Base-by-base conservation (phyloP, 2,329 filamentous ascomycete genomes). In the Paracoccidioides brasiliensis region DNA sequence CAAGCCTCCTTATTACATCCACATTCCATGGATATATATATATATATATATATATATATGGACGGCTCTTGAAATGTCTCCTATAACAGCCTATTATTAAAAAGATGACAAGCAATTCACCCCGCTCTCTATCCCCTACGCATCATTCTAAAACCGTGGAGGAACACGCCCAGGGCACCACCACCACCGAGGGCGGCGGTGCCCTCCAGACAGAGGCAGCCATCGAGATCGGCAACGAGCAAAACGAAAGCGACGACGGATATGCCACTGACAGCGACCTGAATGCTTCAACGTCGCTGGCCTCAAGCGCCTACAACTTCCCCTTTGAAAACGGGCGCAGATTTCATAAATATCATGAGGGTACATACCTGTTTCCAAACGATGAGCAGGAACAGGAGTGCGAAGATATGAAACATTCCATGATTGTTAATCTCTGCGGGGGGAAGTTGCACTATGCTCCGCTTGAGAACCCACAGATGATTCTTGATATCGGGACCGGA, bases 401-500 rank as follows among this genome's bases (percentile, higher is more conserved):
- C 5, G 50, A 52, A 38, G 50, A 52, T 42, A 52, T 52, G 50
- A 52, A 52, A 22, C 50, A 52, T 52, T 35, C 35, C 22, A 52
- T 52, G 50, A 43, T 52, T 10, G 30, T 52, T 32, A 43, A 33
- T 9, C 15, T 52, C 15, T 52, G 50, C 35, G 53, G 38, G 10
- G 53, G 53, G 2, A 48, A 42, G n/a, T 41, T 55, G 37, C 45
- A 48, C 49, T 55, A 49, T 15, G 71, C 74, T 12, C 76, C 76
- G 3, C 61, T 76, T 9, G 61, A 68, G 1, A 63, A 69, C 3
- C 70, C 71, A 2, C 67, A 66, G 42, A 66, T 69, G 42, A 71
- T 73, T 28, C 67, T 79, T 4, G 77, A 79, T 61, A 64, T 78
- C 14, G 76, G 76, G 5, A 78, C 75, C 0, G 76, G 76, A 9